These are phyloP conservation scores for Fusarium sororula DNA, from an alignment of 2,329 filamentous ascomycete species.

Conservation along the genomic window DNA sequence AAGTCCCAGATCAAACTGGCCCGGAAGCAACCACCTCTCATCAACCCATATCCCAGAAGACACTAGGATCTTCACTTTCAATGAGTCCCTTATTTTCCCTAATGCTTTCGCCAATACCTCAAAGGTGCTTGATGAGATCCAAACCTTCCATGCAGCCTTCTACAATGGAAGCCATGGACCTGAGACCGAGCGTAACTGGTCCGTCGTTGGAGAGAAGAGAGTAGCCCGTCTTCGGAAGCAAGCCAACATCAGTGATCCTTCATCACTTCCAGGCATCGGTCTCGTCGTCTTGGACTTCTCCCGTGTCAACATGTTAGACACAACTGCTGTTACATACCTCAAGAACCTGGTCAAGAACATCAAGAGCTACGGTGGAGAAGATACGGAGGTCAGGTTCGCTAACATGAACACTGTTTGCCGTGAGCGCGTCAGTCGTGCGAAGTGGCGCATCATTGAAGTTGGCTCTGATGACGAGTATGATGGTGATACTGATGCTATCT, in stretches of 20 bases:
- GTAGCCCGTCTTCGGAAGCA: constrained; percentile 55
- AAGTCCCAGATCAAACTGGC: constrained; percentile 38
- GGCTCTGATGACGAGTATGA: constrained; percentile 8
- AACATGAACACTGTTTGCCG: constrained; percentile 55
- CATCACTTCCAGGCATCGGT: constrained; percentile 50
- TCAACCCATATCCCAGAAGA: constrained; percentile 54
- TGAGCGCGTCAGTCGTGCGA: constrained; percentile 50
- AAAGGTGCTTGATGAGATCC: constrained; percentile 58
- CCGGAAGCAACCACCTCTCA: constrained; percentile 22
- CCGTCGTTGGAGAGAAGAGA: constrained; percentile 59
- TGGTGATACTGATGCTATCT: constrained; percentile 5
- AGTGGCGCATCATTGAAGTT: constrained; percentile 45
- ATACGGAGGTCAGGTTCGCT: constrained; percentile 58
- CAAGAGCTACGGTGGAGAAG: constrained; percentile 57
- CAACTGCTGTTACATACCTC: constrained; percentile 60
- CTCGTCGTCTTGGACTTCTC: constrained; percentile 63
- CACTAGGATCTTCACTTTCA: constrained; percentile 65
- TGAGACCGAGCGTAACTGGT: constrained; percentile 60
- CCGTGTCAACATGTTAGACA: constrained; percentile 62
- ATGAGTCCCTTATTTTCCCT: constrained; percentile 67
- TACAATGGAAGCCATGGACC: constrained; percentile 47
- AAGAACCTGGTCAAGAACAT: constrained; percentile 59
- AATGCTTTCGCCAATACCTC: constrained; percentile 65
- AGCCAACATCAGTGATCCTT: constrained; percentile 46
- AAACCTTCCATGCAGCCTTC: constrained; percentile 53